phyloP scores from a whole-genome alignment of 2,329 filamentous ascomycete genomes.

The Penicillium olsonii region DNA sequence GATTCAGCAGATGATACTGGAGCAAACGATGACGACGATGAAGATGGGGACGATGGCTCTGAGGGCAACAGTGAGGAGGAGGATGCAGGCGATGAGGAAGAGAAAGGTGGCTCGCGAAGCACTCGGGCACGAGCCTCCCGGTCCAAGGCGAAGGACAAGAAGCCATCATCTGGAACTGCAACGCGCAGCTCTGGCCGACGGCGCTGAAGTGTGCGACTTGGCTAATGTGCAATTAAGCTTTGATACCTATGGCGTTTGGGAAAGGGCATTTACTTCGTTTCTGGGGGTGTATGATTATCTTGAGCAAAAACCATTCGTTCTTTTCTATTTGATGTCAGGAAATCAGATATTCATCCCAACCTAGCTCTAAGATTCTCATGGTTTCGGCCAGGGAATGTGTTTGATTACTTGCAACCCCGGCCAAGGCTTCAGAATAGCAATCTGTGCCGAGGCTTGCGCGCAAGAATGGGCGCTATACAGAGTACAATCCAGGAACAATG shows the following conservation, averaged over 20 bases:
- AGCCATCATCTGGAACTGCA: conserved; percentile 32
- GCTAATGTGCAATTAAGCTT: conserved; percentile 4
- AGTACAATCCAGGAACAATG: no score
- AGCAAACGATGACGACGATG: conserved; percentile 41
- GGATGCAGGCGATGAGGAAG: conserved; percentile 31
- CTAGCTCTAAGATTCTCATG: no score
- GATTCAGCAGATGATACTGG: conserved; percentile 40
- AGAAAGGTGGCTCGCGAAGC: conserved; percentile 39
- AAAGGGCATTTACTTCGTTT: conserved; percentile 12
- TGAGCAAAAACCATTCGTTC: not conserved
- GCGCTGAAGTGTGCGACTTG: conserved; percentile 24
- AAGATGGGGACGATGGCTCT: conserved; percentile 40
- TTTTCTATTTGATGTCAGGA: no score
- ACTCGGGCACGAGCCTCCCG: conserved; percentile 40
- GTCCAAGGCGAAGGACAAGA: conserved; percentile 39
- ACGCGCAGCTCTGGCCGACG: conserved; percentile 40
- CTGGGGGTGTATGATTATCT: conserved; percentile 6
- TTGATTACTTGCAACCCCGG: no score
- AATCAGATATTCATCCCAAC: no score
- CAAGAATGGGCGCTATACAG: no score
- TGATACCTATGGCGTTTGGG: conserved; percentile 30
- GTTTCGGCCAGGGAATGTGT: no score
- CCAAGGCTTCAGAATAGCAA: no score
- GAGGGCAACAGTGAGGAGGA: conserved; percentile 42
- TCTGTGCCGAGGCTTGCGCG: not conserved